phyloP scores from a whole-genome alignment of 805 yeast species.

The Candida tammaniensis region DNA sequence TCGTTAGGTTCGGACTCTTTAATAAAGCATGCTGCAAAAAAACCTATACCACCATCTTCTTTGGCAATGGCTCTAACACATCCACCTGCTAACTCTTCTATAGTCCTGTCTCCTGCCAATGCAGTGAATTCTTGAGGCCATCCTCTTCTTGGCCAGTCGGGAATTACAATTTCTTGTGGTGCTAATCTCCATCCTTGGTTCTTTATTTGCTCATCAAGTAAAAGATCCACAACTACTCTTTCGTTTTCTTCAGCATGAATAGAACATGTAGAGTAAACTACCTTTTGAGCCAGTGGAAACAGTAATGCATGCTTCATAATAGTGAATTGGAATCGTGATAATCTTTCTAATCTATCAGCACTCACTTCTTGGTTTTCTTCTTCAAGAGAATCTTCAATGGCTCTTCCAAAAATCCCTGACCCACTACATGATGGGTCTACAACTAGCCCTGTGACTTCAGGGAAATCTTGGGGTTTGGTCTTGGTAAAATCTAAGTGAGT shows the following conservation, averaged over 20 bases:
- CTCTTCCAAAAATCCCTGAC: slow-evolving; percentile 94
- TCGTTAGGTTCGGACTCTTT: slow-evolving; percentile 14
- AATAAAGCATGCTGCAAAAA: slow-evolving; percentile 91
- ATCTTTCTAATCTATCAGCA: slow-evolving; percentile 61
- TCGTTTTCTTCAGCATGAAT: slow-evolving; percentile 94
- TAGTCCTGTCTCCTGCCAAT: slow-evolving; percentile 34
- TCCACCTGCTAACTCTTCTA: slow-evolving; percentile 62
- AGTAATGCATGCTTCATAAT: slow-evolving; percentile 85
- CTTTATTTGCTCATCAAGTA: slow-evolving; percentile 63
- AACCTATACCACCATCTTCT: slow-evolving; percentile 98
- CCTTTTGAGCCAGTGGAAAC: slow-evolving; percentile 72
- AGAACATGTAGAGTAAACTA: slow-evolving; percentile 95
- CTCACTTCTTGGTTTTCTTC: slow-evolving; percentile 48
- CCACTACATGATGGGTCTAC: slow-evolving; percentile 99
- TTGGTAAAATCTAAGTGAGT: slow-evolving; percentile 65
- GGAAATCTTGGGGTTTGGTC: slow-evolving; percentile 54
- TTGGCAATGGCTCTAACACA: slow-evolving; percentile 84
- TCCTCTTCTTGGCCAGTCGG: slow-evolving; percentile 88
- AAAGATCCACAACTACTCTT: slow-evolving; percentile 76
- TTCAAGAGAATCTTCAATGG: slow-evolving; percentile 48
- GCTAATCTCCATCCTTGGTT: slow-evolving; percentile 74
- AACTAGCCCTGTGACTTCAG: slow-evolving; percentile 71
- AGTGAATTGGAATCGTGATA: slow-evolving; percentile 82
- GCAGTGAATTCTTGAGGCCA: slow-evolving; percentile 61
- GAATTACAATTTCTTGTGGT: slow-evolving; percentile 60